Evolutionary conservation across 2,329 filamentous ascomycete genomes (phyloP), one percentile per base, ranked within the genome.

Genomic region (Xylaria sp.): DNA sequence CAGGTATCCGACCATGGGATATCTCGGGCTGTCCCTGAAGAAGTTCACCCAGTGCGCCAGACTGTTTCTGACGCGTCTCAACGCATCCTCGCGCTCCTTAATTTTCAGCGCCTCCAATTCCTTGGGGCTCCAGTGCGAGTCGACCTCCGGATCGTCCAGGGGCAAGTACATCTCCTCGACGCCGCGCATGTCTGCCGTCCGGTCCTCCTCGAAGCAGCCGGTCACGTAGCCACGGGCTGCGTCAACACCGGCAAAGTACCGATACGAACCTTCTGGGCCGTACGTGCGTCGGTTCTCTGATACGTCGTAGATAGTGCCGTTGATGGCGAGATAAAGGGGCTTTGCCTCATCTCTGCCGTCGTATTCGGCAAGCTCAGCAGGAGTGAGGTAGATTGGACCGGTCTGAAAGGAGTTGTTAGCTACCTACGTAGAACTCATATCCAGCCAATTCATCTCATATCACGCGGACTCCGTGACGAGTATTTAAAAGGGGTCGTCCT

Each of bases 281-380:
- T 94, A 94, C 75, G 89, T 78, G 73, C 82, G 74, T 67, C 83
- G 80, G 57, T 86, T 86, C 35, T 81, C 76, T n/a, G 84, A 83
- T 47, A 95, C 91, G 74, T 95, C 91, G 80, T 89, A 94, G 76
- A 95, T 90, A 59, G 85, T 90, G 70, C 89, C 88, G 78, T 94
- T 93, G 69, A 99, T 86, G 63, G 92, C 91, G 58, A 99, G 83
- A 78, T 96, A 96, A 73, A 97, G 85, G 5, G 94, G 94, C 61
- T 88, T 85, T 6, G 76, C 73, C 8, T 86, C 78, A 74, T 96
- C 86, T 59, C 78, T 82, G 76, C 94, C 95, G 76, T 96, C 87
- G 80, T 89, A 95, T 54, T 78, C 73, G 51, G 82, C 74, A 53
- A 99, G 86, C 73, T 97, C 81, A 18, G 80, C 78, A 59, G 89